These are phyloP conservation scores for Nigrograna mackinnonii DNA, from an alignment of 2,329 filamentous ascomycete genomes.

Conservation along the genomic window DNA sequence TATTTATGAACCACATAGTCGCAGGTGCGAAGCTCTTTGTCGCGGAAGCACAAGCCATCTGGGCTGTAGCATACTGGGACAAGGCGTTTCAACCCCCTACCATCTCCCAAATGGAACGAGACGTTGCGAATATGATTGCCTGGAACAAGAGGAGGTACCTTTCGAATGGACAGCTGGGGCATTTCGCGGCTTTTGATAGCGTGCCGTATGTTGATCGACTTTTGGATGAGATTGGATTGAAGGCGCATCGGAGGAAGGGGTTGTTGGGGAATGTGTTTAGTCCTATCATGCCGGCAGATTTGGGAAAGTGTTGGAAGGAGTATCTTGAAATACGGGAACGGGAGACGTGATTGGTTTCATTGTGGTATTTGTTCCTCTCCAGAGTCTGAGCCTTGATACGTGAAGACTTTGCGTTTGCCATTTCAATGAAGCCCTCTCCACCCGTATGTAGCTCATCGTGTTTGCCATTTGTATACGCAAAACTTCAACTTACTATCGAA, in stretches of 20 bases:
- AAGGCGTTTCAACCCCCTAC: conserved; percentile 5
- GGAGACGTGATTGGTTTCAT: neutral
- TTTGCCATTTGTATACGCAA: no score
- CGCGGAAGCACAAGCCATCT: conserved; percentile 19
- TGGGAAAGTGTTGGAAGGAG: conserved; percentile 11
- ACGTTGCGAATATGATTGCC: conserved; percentile 8
- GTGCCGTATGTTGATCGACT: conserved; percentile 11
- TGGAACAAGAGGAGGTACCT: conserved; percentile 9
- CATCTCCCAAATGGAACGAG: conserved; percentile 5
- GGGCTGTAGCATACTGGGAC: conserved; percentile 18
- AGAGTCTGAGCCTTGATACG: no score
- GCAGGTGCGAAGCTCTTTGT: conserved; percentile 11
- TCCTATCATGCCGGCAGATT: conserved; percentile 5
- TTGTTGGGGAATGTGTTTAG: conserved; percentile 5
- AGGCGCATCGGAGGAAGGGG: conserved; percentile 2
- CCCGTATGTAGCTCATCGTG: no score
- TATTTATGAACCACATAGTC: conserved; percentile 19
- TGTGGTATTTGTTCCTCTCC: no score
- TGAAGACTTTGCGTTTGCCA: no score
- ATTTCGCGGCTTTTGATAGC: conserved; percentile 8
- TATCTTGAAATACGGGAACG: conserved; percentile 1
- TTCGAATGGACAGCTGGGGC: conserved; percentile 9
- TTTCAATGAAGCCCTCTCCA: no score
- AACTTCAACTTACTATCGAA: no score
- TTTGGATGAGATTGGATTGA: conserved; percentile 11